Evolutionary conservation across 805 yeast species (phyloP).

Genomic region (Ascoidea tarda): DNA sequence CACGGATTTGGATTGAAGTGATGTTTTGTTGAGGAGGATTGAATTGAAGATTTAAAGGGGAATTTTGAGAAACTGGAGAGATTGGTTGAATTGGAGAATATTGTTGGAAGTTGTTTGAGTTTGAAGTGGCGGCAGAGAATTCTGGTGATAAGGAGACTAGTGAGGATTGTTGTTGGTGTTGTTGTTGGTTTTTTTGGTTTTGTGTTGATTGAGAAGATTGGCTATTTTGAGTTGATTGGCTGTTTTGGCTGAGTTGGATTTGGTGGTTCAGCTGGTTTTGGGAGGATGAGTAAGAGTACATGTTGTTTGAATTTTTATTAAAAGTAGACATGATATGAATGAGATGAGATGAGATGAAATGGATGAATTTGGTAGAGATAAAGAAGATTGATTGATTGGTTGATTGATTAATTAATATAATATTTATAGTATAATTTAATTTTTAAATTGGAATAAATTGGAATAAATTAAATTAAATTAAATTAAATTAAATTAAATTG

Average conservation of each 20-base stretch:
- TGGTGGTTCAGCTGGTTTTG: neutral
- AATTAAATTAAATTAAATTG: no score
- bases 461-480: no score
- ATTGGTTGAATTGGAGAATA: neutral
- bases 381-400: neutral
- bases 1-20: conserved; percentile 2
- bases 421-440: no score
- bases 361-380: neutral
- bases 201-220: neutral
- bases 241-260: neutral
- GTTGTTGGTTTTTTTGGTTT: neutral
- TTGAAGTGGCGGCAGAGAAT: neutral
- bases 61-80: neutral
- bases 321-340: neutral
- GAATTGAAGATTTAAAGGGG: conserved; percentile 31
- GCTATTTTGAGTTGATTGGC: neutral
- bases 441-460: no score
- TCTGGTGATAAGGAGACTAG: neutral
- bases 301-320: neutral
- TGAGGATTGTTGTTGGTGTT: neutral
- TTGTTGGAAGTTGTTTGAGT: neutral
- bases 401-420: neutral
- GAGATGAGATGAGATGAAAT: neutral
- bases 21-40: conserved; percentile 18
- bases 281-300: neutral